Base-by-base conservation (phyloP, 768 basidiomycete genomes). In the Mrakia blollopis region DNA sequence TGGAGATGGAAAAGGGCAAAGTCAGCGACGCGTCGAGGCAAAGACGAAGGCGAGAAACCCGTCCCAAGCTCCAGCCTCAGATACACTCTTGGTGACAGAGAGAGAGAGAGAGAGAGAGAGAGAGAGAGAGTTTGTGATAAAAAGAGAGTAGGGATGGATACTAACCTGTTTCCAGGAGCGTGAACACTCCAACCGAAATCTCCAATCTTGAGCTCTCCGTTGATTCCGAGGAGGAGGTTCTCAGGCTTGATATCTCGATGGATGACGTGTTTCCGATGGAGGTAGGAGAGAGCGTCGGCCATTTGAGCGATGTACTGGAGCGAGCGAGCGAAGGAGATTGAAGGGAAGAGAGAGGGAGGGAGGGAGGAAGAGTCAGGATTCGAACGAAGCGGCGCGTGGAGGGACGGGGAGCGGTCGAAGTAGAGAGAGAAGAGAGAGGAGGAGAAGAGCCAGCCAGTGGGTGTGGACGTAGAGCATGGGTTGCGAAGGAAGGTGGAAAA, bases 111-210 rank as follows among this genome's bases (percentile, higher is more conserved):
- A n/a, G n/a, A n/a, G n/a, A n/a, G n/a, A n/a, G n/a, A n/a, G n/a
- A n/a, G n/a, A n/a, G n/a, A n/a, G n/a, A n/a, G n/a, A 79, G 71
- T 68, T 1, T 47, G 54, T 1, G 25, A 61, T 28, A 30, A 47
- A 30, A 50, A 35, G 14, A 63, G 41, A 23, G n/a, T 47, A 25
- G 54, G 7, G 25, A 32, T 13, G 21, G 10, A 28, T 3, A 37
- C 80, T 6, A 37, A 80, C 80, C 94, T 86, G 82, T 94, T 92
- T 1, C 92, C 89, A 0, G 96, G 96, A 0, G 95, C 96, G 83
- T 98, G 96, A 11, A 97, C 94, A 81, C 91, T 93, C 96, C 97
- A 99, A 14, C 97, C 97, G 83, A 98, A 98, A 84, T 98, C 96
- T 4, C 90, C 97, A 78, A 99, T 96, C 87, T 99, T 98, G 80